phyloP scores from a whole-genome alignment of 139 green algal genomes.

The Astrephomene gubernaculifera region DNA sequence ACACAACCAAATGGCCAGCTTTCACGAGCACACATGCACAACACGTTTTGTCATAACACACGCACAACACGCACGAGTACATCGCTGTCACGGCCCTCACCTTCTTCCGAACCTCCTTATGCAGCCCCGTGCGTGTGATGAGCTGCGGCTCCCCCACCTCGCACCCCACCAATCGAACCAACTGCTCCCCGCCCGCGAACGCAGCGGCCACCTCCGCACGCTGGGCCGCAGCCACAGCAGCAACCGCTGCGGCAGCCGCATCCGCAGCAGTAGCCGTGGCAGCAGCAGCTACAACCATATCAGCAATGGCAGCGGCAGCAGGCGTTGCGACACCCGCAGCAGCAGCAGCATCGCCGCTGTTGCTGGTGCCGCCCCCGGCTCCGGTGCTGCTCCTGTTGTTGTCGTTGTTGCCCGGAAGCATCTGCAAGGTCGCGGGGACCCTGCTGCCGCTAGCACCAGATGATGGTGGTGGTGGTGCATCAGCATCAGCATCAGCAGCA shows the following conservation, averaged over 20 bases:
- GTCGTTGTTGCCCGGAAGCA: too few relatives aligned
- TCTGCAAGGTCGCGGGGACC: too few relatives aligned
- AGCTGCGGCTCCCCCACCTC: conserved; percentile 19
- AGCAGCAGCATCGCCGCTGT: neutral
- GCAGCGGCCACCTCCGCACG: conserved; percentile 19
- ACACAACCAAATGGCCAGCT: too few relatives aligned
- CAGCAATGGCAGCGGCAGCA: neutral
- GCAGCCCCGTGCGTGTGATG: conserved; percentile 17
- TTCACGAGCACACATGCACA: too few relatives aligned
- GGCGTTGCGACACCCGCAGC: neutral
- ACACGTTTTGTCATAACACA: too few relatives aligned
- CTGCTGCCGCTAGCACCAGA: too few relatives aligned
- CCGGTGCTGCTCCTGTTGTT: too few relatives aligned
- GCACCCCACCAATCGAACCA: conserved; percentile 35
- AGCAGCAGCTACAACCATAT: neutral
- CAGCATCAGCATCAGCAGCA: too few relatives aligned
- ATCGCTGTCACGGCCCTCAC: too few relatives aligned
- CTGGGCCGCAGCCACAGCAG: conserved; percentile 14
- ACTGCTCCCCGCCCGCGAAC: conserved; percentile 3
- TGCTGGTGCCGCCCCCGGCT: too few relatives aligned
- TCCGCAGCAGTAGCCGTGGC: neutral
- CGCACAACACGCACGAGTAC: too few relatives aligned
- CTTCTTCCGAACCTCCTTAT: conserved; percentile 43
- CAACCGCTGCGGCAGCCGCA: neutral
- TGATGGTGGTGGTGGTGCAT: too few relatives aligned